Percentiles rank a stretch among this genome's conserved stretches.
Conservation (phyloP, 2,329 filamentous ascomycete species). For the Cytospora schulzeri region DNA sequence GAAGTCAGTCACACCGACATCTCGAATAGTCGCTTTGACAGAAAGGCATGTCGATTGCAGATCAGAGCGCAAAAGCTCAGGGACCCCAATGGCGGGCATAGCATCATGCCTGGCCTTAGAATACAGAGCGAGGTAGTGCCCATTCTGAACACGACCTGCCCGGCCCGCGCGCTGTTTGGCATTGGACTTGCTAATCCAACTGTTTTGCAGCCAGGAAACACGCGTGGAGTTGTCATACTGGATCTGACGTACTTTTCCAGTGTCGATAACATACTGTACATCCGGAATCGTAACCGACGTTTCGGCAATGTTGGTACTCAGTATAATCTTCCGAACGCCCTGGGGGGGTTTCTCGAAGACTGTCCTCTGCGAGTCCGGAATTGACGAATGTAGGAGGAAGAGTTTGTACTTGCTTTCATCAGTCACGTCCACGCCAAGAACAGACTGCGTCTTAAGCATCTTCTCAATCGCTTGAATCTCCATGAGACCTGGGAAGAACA, state of each 20-base stretch:
- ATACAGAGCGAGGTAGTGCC: slow-evolving; percentile 52
- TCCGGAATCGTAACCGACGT: slow-evolving; percentile 55
- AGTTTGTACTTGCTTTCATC: slow-evolving; percentile 45
- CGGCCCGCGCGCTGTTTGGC: slow-evolving; percentile 51
- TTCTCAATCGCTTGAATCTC: slow-evolving; percentile 35
- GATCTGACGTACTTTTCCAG: slow-evolving; percentile 41
- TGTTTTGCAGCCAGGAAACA: slow-evolving; percentile 42
- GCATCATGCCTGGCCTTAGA: slow-evolving; percentile 34
- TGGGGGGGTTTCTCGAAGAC: slow-evolving; percentile 43
- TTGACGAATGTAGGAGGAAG: slow-evolving; percentile 48
- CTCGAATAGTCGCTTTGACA: slow-evolving; percentile 43
- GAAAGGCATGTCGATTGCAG: slow-evolving; percentile 47
- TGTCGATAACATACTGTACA: slow-evolving; percentile 52
- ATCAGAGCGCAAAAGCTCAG: slow-evolving; percentile 47
- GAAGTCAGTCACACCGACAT: slow-evolving; percentile 43
- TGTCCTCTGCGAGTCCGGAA: slow-evolving; percentile 44
- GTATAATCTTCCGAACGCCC: slow-evolving; percentile 50
- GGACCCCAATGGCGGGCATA: slow-evolving; percentile 34
- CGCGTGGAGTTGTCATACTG: slow-evolving; percentile 44
- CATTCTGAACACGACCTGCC: slow-evolving; percentile 50
- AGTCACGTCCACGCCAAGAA: slow-evolving; percentile 43
- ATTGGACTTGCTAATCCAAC: slow-evolving; percentile 51
- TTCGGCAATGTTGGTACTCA: slow-evolving; percentile 54
- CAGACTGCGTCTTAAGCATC: slow-evolving; percentile 37
- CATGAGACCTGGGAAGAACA: slow-evolving; percentile 47